Evolutionary conservation across 1,284 basidiomycete species (phyloP).

Genomic region (Cutaneotrichosporon cutaneum): DNA sequence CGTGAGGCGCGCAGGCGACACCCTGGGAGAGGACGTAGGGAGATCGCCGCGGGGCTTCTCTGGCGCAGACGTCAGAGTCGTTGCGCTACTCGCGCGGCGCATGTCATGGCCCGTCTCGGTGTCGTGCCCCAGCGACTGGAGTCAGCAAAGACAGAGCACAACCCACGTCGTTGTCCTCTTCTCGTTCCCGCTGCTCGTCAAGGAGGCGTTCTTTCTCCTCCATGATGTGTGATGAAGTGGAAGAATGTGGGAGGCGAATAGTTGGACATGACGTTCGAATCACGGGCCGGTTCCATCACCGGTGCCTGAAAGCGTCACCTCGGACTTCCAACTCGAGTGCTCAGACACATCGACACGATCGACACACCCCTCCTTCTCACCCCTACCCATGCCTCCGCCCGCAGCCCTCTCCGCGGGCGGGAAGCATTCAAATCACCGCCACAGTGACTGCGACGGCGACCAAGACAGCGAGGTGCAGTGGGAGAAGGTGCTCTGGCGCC

Average conservation of each 20-base stretch:
- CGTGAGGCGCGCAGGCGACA: background rate
- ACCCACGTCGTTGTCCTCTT: background rate
- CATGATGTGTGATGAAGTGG: background rate
- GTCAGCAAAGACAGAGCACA: background rate
- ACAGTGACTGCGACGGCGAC: background rate
- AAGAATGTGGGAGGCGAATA: background rate
- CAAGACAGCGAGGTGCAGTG: constrained; percentile 52
- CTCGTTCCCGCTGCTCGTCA: background rate
- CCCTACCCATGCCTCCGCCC: constrained; percentile 1
- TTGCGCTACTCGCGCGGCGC: background rate
- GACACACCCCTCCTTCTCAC: background rate
- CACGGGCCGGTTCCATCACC: background rate
- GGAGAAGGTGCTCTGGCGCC: constrained; percentile 83
- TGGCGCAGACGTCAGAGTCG: background rate
- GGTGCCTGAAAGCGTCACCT: constrained; percentile 13
- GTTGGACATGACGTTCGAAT: background rate
- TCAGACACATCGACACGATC: background rate
- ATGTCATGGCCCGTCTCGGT: background rate
- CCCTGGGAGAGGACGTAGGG: background rate
- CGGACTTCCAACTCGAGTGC: background rate
- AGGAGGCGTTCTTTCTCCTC: background rate
- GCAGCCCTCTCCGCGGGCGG: constrained; percentile 5
- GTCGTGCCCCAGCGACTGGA: background rate
- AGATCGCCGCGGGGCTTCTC: background rate
- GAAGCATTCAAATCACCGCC: background rate